A percentile compares a stretch with the other conserved stretches of the same genome.
phyloP scores from a whole-genome alignment of 176 grass and related monocot genomes.

The Musa beccarii region DNA sequence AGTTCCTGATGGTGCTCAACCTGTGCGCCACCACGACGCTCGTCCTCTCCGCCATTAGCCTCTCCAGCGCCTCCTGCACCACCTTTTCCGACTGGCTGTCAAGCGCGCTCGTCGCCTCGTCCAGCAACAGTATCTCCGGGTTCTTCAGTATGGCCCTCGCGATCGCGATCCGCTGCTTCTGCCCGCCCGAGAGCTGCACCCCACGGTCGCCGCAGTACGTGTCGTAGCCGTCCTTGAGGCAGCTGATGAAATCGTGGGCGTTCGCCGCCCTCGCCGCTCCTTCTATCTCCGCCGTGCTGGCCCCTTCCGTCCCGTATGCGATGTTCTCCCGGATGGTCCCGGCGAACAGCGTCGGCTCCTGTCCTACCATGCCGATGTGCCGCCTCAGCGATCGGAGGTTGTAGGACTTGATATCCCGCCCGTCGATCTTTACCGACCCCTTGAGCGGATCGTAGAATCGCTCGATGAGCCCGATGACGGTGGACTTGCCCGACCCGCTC shows the following conservation, averaged over 20 bases:
- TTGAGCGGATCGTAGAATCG: constrained; percentile 83
- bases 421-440: constrained; percentile 64
- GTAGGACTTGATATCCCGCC: constrained; percentile 61
- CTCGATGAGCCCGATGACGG: constrained; percentile 86
- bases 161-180: constrained; percentile 90
- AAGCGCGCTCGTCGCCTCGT: constrained; percentile 89
- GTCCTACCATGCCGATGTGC: constrained; percentile 87
- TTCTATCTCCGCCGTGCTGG: constrained; percentile 61
- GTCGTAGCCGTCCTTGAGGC: constrained; percentile 84
- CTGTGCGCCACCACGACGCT: constrained; percentile 82
- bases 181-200: constrained; percentile 83
- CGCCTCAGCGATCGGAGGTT: constrained; percentile 49
- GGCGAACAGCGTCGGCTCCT: constrained; percentile 92
- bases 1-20: constrained; percentile 78
- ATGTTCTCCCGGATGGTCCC: constrained; percentile 81
- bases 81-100: constrained; percentile 92
- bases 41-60: constrained; percentile 80
- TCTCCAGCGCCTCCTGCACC: constrained; percentile 76
- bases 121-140: constrained; percentile 63
- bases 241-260: constrained; percentile 89
- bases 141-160: constrained; percentile 90
- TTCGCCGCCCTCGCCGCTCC: constrained; percentile 69
- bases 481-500: constrained; percentile 96
- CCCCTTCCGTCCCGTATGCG: constrained; percentile 48
- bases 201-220: constrained; percentile 86